phyloP scores from a whole-genome alignment of 768 basidiomycete genomes.

The Tulasnella calospora region DNA sequence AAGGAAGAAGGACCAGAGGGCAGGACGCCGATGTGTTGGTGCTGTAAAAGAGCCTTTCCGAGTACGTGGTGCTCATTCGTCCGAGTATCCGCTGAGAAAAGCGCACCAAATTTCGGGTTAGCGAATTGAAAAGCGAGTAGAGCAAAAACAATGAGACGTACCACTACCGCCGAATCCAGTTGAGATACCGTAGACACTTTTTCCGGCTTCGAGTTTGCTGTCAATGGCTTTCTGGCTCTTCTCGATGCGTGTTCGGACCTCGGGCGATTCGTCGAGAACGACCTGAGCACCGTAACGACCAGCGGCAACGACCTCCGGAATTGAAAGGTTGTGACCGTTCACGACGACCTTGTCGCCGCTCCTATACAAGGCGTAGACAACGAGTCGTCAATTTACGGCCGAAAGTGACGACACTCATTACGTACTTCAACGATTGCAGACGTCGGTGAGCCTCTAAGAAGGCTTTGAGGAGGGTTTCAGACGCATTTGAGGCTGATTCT shows the following conservation, averaged over 20 bases:
- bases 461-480: conserved; percentile 20
- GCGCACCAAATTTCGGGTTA: conserved; percentile 24
- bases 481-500: not conserved
- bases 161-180: conserved; percentile 87
- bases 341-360: conserved; percentile 58
- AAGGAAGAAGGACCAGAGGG: conserved; percentile 26
- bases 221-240: conserved; percentile 55
- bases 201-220: conserved; percentile 59
- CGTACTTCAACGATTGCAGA: conserved; percentile 12
- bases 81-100: conserved; percentile 63
- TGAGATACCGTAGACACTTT: conserved; percentile 78
- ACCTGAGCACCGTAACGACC: conserved; percentile 59
- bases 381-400: not conserved
- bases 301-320: conserved; percentile 71
- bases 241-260: conserved; percentile 50
- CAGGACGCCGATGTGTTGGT: conserved; percentile 71
- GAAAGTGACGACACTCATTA: not conserved
- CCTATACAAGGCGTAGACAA: conserved; percentile 48
- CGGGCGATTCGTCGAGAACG: conserved; percentile 47
- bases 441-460: conserved; percentile 24
- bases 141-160: conserved; percentile 28
- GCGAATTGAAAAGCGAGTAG: conserved; percentile 25
- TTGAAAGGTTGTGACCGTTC: conserved; percentile 65
- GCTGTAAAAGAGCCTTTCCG: conserved; percentile 78
- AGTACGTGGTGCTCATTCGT: conserved; percentile 68